phyloP scores from a whole-genome alignment of 805 yeast genomes.

The Metschnikowia orientalis region DNA sequence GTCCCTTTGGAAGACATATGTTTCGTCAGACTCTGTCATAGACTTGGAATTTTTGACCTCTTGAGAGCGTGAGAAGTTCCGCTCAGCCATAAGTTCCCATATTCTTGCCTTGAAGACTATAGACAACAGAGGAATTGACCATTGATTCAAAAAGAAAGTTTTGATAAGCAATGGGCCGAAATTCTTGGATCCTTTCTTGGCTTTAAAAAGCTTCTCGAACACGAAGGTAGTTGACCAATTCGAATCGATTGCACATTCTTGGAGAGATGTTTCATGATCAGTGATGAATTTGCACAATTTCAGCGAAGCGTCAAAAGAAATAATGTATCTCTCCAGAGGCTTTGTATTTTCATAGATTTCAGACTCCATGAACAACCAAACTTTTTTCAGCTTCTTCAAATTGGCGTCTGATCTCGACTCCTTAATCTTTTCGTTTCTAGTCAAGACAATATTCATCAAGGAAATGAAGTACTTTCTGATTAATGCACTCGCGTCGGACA shows the following conservation, averaged over 20 bases:
- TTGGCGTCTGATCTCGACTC: conserved; percentile 1
- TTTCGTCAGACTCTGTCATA: conserved; percentile 27
- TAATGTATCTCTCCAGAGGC: conserved; percentile 46
- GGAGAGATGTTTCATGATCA: conserved; percentile 13
- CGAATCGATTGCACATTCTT: conserved; percentile 29
- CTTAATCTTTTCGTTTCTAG: conserved; percentile 29
- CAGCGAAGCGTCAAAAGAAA: conserved; percentile 64
- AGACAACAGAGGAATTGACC: conserved; percentile 34
- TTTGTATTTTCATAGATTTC: conserved; percentile 53
- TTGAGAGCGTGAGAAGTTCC: conserved; percentile 12
- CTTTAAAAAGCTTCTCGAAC: conserved; percentile 38
- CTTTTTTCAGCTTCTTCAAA: conserved; percentile 1
- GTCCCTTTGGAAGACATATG: conserved; percentile 31
- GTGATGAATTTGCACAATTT: conserved; percentile 28
- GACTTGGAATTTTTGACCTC: conserved; percentile 1
- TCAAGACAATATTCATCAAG: conserved; percentile 12
- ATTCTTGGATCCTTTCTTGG: conserved; percentile 44
- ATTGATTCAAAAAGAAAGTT: conserved; percentile 69
- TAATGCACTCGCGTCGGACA: conserved; percentile 46
- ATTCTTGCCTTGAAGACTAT: conserved; percentile 47
- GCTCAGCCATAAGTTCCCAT: conserved; percentile 29
- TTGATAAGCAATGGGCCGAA: conserved; percentile 50
- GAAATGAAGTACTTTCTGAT: conserved; percentile 39
- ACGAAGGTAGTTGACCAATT: conserved; percentile 22
- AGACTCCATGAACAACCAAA: conserved; percentile 42